phyloP scores from a whole-genome alignment of 805 yeast species.

The Debaryomyces hansenii region DNA sequence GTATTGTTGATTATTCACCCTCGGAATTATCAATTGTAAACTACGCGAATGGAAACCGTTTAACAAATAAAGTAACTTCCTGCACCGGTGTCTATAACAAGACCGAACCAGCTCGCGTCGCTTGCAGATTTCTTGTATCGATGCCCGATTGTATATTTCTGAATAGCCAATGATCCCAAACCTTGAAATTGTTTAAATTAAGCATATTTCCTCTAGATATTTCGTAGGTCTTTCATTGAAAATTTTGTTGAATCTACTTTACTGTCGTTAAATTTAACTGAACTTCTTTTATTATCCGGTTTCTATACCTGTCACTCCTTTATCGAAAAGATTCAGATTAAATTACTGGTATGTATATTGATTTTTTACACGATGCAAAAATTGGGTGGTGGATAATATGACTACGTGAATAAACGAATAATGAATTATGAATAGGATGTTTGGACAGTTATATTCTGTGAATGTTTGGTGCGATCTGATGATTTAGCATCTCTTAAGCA shows the following conservation, averaged over 20 bases:
- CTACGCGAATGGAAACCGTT: background rate
- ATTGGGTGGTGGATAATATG: no score
- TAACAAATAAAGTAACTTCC: background rate
- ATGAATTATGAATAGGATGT: no score
- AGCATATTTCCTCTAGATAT: no score
- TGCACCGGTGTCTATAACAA: background rate
- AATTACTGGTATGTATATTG: constrained; percentile 3
- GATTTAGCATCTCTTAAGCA: no score
- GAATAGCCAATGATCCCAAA: no score
- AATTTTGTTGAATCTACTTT: background rate
- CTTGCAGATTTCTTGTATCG: background rate
- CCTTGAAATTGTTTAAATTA: no score
- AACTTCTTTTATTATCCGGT: constrained; percentile 7
- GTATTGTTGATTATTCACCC: background rate
- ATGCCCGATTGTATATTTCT: background rate
- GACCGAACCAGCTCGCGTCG: background rate
- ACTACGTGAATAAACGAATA: no score
- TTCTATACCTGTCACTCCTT: constrained; percentile 10
- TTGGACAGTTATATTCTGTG: no score
- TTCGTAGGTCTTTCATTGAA: no score
- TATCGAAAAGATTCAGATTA: constrained; percentile 3
- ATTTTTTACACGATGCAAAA: background rate
- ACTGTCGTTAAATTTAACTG: background rate
- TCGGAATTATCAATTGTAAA: background rate
- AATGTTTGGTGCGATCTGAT: no score